Conservation (phyloP, 805 yeast species). For the Metschnikowia proteae region DNA sequence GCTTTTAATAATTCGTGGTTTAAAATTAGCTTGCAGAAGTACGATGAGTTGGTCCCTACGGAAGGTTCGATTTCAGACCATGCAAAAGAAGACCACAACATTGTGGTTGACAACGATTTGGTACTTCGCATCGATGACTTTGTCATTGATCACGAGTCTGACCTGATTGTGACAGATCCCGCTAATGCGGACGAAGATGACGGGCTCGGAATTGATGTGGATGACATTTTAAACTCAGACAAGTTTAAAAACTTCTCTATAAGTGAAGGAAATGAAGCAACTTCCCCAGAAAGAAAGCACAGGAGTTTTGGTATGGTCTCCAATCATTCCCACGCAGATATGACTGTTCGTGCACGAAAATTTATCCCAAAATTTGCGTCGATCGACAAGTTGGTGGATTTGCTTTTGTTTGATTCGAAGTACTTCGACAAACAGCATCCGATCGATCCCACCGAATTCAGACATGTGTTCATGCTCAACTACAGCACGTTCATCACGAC, state of each 20-base stretch:
- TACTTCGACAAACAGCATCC: constrained; percentile 44
- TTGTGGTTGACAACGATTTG: constrained; percentile 22
- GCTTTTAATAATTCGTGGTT: constrained; percentile 34
- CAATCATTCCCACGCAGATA: constrained; percentile 9
- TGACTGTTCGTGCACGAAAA: background rate
- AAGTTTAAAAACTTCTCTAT: constrained; percentile 31
- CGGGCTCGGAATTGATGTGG: constrained; percentile 42
- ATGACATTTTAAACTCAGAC: constrained; percentile 39
- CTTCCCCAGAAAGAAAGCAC: constrained; percentile 13
- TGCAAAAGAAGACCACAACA: constrained; percentile 19
- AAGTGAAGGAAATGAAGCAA: constrained; percentile 14
- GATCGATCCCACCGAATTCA: constrained; percentile 38
- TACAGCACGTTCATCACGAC: constrained; percentile 40
- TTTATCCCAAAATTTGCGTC: constrained; percentile 51
- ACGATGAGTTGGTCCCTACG: constrained; percentile 27
- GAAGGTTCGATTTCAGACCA: background rate
- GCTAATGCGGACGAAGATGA: constrained; percentile 21
- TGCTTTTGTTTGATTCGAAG: constrained; percentile 67
- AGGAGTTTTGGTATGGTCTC: constrained; percentile 22
- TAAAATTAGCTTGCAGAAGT: constrained; percentile 31
- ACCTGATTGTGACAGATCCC: background rate
- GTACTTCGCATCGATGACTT: constrained; percentile 19
- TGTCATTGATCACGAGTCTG: constrained; percentile 15
- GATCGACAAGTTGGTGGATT: constrained; percentile 72
- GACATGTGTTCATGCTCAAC: constrained; percentile 40